A percentile compares a stretch with the other conserved stretches of the same genome.
phyloP scores from a whole-genome alignment of 2,329 filamentous ascomycete genomes.

The Diaporthe citriasiana region DNA sequence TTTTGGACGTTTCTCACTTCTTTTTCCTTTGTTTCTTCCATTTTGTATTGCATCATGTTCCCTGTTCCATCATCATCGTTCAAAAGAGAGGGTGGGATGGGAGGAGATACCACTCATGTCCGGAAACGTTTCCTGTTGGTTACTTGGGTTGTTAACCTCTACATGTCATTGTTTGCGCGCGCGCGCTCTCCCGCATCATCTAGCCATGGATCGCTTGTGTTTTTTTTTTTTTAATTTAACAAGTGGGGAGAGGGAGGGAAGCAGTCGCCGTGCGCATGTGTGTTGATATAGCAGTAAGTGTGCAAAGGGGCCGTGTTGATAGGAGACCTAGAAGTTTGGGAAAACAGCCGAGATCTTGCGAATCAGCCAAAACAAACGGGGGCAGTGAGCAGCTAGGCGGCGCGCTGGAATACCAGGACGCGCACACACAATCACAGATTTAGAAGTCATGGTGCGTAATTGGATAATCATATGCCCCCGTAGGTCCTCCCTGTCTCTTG shows the following conservation, averaged over 20 bases:
- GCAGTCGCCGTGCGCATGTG: neutral
- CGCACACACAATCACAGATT: neutral
- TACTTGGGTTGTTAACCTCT: neutral
- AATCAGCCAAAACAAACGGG: neutral
- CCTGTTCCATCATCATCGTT: conserved; percentile 27
- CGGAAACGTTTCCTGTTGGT: conserved; percentile 20
- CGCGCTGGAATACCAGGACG: neutral
- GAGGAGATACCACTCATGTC: conserved; percentile 42
- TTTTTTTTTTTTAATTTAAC: neutral
- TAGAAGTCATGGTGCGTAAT: conserved; percentile 16
- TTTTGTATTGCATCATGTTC: conserved; percentile 23
- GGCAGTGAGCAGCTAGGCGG: neutral
- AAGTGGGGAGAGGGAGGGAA: neutral
- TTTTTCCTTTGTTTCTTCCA: conserved; percentile 11
- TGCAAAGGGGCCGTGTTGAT: neutral
- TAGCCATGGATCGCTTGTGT: conserved; percentile 12
- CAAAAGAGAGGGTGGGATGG: conserved; percentile 38
- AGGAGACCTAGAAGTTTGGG: conserved; percentile 14
- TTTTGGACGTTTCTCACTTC: conserved; percentile 1
- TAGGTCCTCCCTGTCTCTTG: no score
- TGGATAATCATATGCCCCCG: neutral
- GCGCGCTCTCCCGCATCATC: neutral
- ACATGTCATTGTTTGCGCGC: conserved; percentile 26
- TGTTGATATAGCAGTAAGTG: conserved; percentile 19
- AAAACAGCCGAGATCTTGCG: conserved; percentile 23